A percentile compares a stretch with the other conserved stretches of the same genome.
phyloP scores from a whole-genome alignment of 345 rosid species.

The Rhodamnia rubescens region DNA sequence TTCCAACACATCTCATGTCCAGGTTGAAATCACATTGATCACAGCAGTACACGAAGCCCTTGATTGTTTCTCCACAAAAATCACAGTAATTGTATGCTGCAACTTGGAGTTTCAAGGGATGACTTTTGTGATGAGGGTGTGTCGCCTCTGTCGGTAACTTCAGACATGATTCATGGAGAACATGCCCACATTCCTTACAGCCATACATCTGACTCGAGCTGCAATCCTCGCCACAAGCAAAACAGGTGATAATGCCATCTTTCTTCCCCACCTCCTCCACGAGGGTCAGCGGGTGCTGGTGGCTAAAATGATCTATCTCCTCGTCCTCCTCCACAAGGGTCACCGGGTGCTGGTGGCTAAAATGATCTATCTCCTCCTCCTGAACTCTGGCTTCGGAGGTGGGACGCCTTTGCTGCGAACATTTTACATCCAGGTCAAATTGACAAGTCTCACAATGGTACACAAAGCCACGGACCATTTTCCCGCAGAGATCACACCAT shows the following conservation, averaged over 20 bases:
- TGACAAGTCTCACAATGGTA: neutral
- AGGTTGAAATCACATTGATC: neutral
- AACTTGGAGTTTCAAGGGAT: neutral
- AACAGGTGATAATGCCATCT: rapidly evolving
- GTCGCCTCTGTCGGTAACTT: neutral
- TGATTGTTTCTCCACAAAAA: neutral
- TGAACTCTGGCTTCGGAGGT: neutral
- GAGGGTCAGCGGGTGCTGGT: neutral
- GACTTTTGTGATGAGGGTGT: neutral
- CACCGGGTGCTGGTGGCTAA: neutral
- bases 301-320: neutral
- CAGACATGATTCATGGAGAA: neutral
- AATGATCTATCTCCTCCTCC: neutral
- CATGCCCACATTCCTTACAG: neutral
- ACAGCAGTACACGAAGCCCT: neutral
- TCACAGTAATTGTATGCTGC: neutral
- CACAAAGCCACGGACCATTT: neutral
- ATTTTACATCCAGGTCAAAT: neutral
- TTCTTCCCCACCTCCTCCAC: neutral
- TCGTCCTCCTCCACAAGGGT: neutral
- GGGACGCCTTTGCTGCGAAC: neutral
- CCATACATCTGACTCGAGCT: neutral
- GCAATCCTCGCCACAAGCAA: neutral
- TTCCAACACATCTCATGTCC: rapidly evolving
- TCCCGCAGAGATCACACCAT: neutral